phyloP scores from a whole-genome alignment of 1,139 yeast species.

The Taiozyma sp. region DNA sequence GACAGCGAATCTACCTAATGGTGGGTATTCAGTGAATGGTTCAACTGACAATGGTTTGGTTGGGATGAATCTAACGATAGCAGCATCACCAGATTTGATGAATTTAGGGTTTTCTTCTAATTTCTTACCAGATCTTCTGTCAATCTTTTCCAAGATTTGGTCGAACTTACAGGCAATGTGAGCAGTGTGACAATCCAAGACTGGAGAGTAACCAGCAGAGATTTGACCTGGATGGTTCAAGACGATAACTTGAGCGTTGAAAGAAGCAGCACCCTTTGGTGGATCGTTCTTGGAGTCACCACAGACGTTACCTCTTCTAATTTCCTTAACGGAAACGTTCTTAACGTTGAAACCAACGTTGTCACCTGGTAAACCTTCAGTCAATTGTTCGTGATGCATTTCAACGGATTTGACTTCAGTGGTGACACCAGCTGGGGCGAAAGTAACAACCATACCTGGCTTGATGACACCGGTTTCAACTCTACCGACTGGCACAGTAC shows the following conservation, averaged over 20 bases:
- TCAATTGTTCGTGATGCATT: conserved; percentile 89
- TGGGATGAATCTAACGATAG: conserved; percentile 85
- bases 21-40: conserved; percentile 96
- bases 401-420: conserved; percentile 92
- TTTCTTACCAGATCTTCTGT: conserved; percentile 91
- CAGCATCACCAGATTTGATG: conserved; percentile 92
- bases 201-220: conserved; percentile 79
- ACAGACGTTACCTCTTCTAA: conserved; percentile 93
- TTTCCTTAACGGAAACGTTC: conserved; percentile 91
- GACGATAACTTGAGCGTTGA: conserved; percentile 47
- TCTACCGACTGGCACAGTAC: too few relatives aligned
- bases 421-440: conserved; percentile 90
- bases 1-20: conserved; percentile 98
- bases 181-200: conserved; percentile 92
- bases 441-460: conserved; percentile 88
- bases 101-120: conserved; percentile 78
- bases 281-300: conserved; percentile 97
- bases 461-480: conserved; percentile 75
- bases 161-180: conserved; percentile 93
- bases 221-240: too few relatives aligned
- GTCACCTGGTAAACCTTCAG: too few relatives aligned
- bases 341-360: conserved; percentile 49
- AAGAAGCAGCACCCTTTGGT: conserved; percentile 76
- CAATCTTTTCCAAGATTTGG: conserved; percentile 80
- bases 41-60: conserved; percentile 97